Evolutionary conservation across 2,329 filamentous ascomycete species (phyloP), one percentile per base, ranked within the genome.

Genomic region (Neodidymelliopsis sp.): DNA sequence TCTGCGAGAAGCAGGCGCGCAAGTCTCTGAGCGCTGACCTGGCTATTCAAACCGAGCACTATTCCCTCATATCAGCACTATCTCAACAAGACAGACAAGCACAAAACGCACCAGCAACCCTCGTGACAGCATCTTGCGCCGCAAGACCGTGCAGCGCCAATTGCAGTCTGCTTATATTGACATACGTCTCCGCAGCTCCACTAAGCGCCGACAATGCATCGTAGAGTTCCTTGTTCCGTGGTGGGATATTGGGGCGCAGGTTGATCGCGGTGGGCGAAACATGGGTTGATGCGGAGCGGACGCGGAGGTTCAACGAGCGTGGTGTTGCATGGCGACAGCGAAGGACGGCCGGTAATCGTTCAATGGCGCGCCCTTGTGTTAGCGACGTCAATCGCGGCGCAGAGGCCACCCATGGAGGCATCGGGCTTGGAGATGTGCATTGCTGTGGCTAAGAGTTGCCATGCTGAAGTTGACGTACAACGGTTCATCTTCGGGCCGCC

Each of bases 161-260:
- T 70, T 90, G 86, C 34, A 92, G 68, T 45, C 87, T 80, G 22
- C 87, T 84, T n/a, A 87, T 79, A 63, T 88, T 88, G 42, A 89
- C 79, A 59, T 85, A 81, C 49, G 79, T 81, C 18, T 83, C 79
- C 2, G 84, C 84, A 37, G 82, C 75, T 40, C 81, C 81, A 60
- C 88, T 80, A 2, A 93, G 77, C 16, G 82, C 79, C 2, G 79
- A 69, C 0, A 92, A 76, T 2, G 83, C 77, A 31, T 79, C 72
- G 54, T 87, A 79, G 4, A 90, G 81, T 57, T 87, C 81, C 45
- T 74, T 72, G 54, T 81, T 78, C 16, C 69, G 69, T n/a, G 75
- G 60, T 0, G 83, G 82, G 2, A 85, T 77, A 19, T 77, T 78
- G 23, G 77, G 77, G 6, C 76, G 77, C 11, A 78, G 77, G 63